Percentiles rank a stretch among this genome's conserved stretches.
These are phyloP conservation scores for Trypanosoma caninum DNA, from an alignment of 208 protist genomes.

Conservation along the genomic window DNA sequence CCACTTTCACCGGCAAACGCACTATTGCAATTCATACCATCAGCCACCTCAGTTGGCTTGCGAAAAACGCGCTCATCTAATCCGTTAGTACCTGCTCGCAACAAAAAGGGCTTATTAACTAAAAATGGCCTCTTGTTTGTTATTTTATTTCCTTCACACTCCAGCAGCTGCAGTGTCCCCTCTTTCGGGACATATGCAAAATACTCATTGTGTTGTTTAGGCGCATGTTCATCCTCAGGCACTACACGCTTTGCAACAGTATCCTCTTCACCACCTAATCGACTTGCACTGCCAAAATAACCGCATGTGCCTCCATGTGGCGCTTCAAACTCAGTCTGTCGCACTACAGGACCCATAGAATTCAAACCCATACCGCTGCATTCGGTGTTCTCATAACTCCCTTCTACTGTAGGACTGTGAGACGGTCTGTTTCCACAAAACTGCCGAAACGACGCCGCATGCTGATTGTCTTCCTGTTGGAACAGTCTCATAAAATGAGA, in stretches of 20 bases:
- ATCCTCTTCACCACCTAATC: too few species aligned
- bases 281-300: background rate
- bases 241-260: slow-evolving; percentile 45
- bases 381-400: too few species aligned
- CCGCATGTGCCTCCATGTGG: background rate
- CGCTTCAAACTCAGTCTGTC: background rate
- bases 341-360: too few species aligned
- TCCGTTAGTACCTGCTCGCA: slow-evolving; percentile 19
- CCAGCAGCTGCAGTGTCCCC: slow-evolving; percentile 23
- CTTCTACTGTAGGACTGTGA: too few species aligned
- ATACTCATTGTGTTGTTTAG: slow-evolving; percentile 49
- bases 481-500: too few species aligned
- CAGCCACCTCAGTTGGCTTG: slow-evolving; percentile 14
- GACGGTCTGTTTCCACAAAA: too few species aligned
- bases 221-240: slow-evolving; percentile 41
- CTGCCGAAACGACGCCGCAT: too few species aligned
- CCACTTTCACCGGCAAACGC: slow-evolving; percentile 13
- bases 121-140: slow-evolving; percentile 27
- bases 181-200: slow-evolving; percentile 48
- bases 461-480: too few species aligned
- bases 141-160: slow-evolving; percentile 32
- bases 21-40: slow-evolving; percentile 39
- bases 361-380: too few species aligned
- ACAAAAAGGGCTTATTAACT: slow-evolving; percentile 42
- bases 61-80: slow-evolving; percentile 37